Evolutionary conservation across 2,329 filamentous ascomycete genomes (phyloP).

Genomic region (Epichloe sylvatica): DNA sequence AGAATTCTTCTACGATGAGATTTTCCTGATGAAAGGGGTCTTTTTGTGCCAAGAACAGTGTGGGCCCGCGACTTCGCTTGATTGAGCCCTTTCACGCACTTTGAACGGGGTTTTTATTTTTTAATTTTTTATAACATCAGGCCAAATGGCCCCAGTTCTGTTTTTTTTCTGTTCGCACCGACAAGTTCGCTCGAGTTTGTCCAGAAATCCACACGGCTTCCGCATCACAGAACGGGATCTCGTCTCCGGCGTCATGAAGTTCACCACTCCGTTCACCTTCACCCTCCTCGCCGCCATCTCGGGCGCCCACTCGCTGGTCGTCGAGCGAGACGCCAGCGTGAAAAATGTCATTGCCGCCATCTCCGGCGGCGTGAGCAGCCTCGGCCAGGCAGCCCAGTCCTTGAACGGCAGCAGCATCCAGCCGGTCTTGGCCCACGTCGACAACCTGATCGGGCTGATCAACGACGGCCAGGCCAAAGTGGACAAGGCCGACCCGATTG

Average conservation of each 20-base stretch:
- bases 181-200: conserved; percentile 1
- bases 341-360: neutral
- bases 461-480: neutral
- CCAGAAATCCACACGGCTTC: neutral
- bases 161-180: neutral
- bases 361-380: neutral
- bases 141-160: too few relatives aligned
- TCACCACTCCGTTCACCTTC: neutral
- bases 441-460: neutral
- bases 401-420: neutral
- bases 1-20: too few relatives aligned
- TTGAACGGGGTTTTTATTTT: too few relatives aligned
- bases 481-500: neutral
- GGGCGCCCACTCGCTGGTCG: neutral
- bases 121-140: too few relatives aligned
- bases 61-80: too few relatives aligned
- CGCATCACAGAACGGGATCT: neutral
- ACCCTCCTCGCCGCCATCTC: conserved; percentile 1
- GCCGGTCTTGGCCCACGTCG: neutral
- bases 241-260: conserved; percentile 1
- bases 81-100: too few relatives aligned
- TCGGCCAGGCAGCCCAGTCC: neutral
- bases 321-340: neutral
- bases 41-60: too few relatives aligned
- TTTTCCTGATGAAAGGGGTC: too few relatives aligned